Evolutionary conservation across 2,329 filamentous ascomycete species (phyloP), one percentile per base, ranked within the genome.

Genomic region (Ophiostoma perfectum): DNA sequence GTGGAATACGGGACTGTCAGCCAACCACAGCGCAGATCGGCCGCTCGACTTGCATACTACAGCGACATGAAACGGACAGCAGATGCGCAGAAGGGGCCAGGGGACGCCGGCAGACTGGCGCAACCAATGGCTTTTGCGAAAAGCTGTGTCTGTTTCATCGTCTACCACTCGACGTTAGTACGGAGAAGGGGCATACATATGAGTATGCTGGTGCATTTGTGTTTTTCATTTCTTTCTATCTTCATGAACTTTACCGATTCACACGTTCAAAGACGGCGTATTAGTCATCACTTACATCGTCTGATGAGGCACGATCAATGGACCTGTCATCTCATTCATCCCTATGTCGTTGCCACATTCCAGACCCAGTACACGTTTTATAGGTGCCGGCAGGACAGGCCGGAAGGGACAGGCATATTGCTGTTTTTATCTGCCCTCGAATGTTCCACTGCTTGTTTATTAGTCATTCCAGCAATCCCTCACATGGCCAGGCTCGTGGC

Each of bases 1-100:
- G 36, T n/a, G 6, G 38, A n/a, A 63, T n/a, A 63, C 16, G 16
- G 38, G 38, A 4, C 60, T 42, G 60, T 9, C 58, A 41, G 58
- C 60, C 60, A 42, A 63, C 60, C 60, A 42, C 60, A 63, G 60
- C 8, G 16, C 39, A 63, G 60, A 63, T 12, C 16, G 60, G 60
- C 4, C n/a, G 8, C 7, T 27, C 49, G 27, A 11, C 11, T 7
- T 47, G 7, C 12, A 60, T 38, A 39, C 55, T 27, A 42, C 60
- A 63, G 60, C 7, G 60, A 63, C 60, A 42, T 63, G 60, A 63
- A 63, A 63, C 60, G 60, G 60, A 63, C 60, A 27, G 16, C 39
- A 42, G 38, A 42, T 41, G 60, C 60, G 39, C 39, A n/a, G 38
- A 63, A 42, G 39, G 60, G 60, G 60, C 39, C 39, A 62, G 58